Base-by-base conservation (phyloP, 371 early-diverging fungal species). In the Umbelopsis sp. region DNA sequence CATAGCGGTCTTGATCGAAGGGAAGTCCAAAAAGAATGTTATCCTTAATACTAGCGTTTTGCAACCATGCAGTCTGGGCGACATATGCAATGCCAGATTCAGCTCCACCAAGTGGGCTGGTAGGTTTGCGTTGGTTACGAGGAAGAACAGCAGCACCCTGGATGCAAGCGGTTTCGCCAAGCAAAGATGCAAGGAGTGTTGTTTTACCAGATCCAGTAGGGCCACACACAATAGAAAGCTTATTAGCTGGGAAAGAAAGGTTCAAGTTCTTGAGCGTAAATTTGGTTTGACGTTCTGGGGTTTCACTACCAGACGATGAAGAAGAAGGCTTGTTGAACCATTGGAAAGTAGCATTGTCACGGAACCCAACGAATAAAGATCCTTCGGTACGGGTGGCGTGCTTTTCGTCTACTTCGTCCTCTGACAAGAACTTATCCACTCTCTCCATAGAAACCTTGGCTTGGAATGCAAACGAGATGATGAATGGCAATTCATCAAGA, bases 151-250 rank as follows among this genome's bases (percentile, higher is more conserved):
- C 81, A 6, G 67, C 41, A 24, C 89, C 89, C 44, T 75, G 66
- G 0, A 79, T 35, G 24, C 83, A 77, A 4, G 77, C 74, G 0
- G 86, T 81, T 66, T 89, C 89, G 32, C 89, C 89, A 7, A 89
- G 73, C 38, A 91, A 71, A 70, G 86, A 87, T n/a, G 85, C 78
- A n/a, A 95, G 68, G 35, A 95, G 72, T 0, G 92, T 90, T 0
- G 93, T 86, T 70, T 94, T 94, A 44, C 96, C 96, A 12, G 91
- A 86, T 0, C 96, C 95, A 38, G 91, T 90, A 6, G 88, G 80
- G 5, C 96, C 94, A 69, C 93, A 87, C 18, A 94, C 80, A 41
- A 94, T 88, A 9, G 92, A 91, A 32, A 96, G 80, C 51, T 87
- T 81, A 45, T 83, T 84, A 18, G 84, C 72, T 10, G 87, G 87